phyloP scores from a whole-genome alignment of 495 filamentous ascomycete genomes.

The Xylaria venustula region DNA sequence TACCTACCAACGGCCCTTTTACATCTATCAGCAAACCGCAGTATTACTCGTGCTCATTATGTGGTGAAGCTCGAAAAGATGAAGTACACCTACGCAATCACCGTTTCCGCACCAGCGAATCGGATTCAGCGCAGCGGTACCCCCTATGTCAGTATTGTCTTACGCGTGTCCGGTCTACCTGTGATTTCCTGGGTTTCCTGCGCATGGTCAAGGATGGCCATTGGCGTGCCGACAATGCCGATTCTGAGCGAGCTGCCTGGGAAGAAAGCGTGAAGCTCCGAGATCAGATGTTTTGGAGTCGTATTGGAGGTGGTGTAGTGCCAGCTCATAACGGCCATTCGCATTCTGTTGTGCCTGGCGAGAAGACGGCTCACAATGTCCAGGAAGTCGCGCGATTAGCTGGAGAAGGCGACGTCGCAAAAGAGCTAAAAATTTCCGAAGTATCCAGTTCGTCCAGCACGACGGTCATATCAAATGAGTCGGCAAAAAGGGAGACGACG shows the following conservation, averaged over 20 bases:
- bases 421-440: conserved; percentile 1
- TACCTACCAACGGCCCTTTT: conserved; percentile 52
- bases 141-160: conserved; percentile 90
- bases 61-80: conserved; percentile 75
- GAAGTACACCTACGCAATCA: conserved; percentile 73
- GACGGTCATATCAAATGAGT: conserved; percentile 11
- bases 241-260: conserved; percentile 83
- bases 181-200: conserved; percentile 89
- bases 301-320: conserved; percentile 85
- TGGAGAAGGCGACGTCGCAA: conserved; percentile 2
- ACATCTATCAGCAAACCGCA: conserved; percentile 56
- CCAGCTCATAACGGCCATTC: conserved; percentile 51
- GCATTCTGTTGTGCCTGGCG: conserved; percentile 19
- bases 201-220: conserved; percentile 87
- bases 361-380: conserved; percentile 17
- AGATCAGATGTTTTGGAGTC: conserved; percentile 94
- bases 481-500: conserved; percentile 9
- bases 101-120: conserved; percentile 84
- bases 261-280: conserved; percentile 85
- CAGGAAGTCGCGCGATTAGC: conserved; percentile 14
- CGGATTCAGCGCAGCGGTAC: conserved; percentile 78
- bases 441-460: conserved; percentile 9
- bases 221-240: conserved; percentile 73
- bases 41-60: conserved; percentile 77
- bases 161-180: conserved; percentile 76